Conservation (phyloP, 2,329 filamentous ascomycete species). For the Monosporascus sp. region DNA sequence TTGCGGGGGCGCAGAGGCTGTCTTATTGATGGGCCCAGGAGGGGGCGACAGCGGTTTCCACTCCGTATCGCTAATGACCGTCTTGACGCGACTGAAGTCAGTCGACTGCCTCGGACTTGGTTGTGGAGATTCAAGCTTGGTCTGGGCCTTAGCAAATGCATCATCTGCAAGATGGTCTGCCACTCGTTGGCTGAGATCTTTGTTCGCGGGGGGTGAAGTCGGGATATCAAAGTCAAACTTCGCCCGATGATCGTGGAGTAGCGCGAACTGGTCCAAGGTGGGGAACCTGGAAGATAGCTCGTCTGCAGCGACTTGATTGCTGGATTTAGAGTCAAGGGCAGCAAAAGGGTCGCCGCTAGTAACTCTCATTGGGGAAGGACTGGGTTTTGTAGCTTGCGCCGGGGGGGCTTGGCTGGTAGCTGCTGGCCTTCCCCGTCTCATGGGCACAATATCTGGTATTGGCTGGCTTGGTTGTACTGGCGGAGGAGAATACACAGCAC, state of each 20-base stretch:
- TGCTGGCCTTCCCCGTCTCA: conserved; percentile 78
- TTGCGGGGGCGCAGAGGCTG: conserved; percentile 36
- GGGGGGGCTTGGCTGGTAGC: conserved; percentile 31
- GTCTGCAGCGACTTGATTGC: conserved; percentile 53
- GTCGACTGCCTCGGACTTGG: conserved; percentile 26
- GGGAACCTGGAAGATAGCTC: conserved; percentile 84
- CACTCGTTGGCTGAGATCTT: conserved; percentile 59
- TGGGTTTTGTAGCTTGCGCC: conserved; percentile 48
- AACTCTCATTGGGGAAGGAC: conserved; percentile 64
- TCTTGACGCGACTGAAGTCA: conserved; percentile 27
- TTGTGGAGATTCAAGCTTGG: conserved; percentile 18
- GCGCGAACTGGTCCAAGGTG: conserved; percentile 85
- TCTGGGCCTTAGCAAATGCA: conserved; percentile 58
- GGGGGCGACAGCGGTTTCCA: conserved; percentile 27
- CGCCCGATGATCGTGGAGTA: conserved; percentile 76
- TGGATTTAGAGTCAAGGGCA: conserved; percentile 68
- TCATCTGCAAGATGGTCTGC: conserved; percentile 78
- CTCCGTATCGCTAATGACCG: conserved; percentile 16
- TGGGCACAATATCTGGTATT: conserved; percentile 86
- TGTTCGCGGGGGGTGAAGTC: conserved; percentile 41
- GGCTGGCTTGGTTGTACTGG: conserved; percentile 58
- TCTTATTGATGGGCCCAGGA: conserved; percentile 24
- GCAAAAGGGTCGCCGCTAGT: conserved; percentile 81
- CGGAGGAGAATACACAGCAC: conserved; percentile 76
- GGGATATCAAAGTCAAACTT: conserved; percentile 77